Base-by-base conservation (phyloP, 305 asterid genomes). In the Withania somnifera region DNA sequence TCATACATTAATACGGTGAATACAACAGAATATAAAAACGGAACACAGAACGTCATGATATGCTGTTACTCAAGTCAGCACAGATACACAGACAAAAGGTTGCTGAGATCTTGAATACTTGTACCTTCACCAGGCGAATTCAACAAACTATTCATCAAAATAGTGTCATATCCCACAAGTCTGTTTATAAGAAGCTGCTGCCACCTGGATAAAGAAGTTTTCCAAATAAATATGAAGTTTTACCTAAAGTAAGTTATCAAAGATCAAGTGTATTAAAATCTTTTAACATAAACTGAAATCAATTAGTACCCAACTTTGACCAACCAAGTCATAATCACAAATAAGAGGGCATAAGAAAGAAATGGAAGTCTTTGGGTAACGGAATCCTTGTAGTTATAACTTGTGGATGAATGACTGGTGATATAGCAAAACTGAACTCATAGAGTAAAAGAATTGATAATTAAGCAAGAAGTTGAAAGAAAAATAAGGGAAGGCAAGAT, bases 141-240 rank as follows among this genome's bases (percentile, higher is more conserved):
- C 94, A 96, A 85, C 90, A 96, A 88, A 89, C 98, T 96, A 86
- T 96, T 96, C 97, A 94, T 96, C 89, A 96, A 84, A 84, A 96
- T 96, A 78, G 99, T 94, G 89, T 96, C 99, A 82, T 96, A 96
- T 77, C 99, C 99, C 30, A 96, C 99, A 82, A 96, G 89, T 87
- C 97, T 91, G 91, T 96, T 96, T 84, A 96, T 96, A 89, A 96
- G 86, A 90, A 96, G 94, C 89, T 96, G 99, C 89, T 96, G 99
- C 99, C 99, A 96, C 89, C 99, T 96, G 90, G 73, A 66, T 38
- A n/a, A n/a, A n/a, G n/a, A 77, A 80, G 64, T 30, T 73, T 79
- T 66, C 68, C 61, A 87, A 26, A 79, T 58, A 20, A 32, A 66
- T 7, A 73, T 47, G 26, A 73, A 3, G 61, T 47, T 73, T 47